Base-by-base conservation (phyloP, 106 monocot species). In the Dendrobium huoshanense region DNA sequence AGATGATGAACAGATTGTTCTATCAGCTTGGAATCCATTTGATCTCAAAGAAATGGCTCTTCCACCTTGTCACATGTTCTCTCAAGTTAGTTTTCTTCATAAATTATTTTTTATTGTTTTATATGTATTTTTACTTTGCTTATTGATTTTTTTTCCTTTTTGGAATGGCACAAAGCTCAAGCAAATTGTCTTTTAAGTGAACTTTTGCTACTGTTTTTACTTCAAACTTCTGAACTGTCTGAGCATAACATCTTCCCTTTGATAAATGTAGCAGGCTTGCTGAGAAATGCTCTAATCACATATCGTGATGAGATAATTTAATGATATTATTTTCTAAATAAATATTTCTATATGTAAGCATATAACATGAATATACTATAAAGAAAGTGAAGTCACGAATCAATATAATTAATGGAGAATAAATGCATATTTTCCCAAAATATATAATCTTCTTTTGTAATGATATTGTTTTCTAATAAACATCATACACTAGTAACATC, bases 11-110 rank as follows among this genome's bases (percentile, higher is more conserved):
- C 88, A 95, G 11, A 95, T 95, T 33, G 84, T 99, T 76, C 83
- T 99, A 24, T 95, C 95, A 10, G 93, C 99, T 41, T 99, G 99
- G 99, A 99, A 95, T 85, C 99, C 99, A 77, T 93, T 89, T 67
- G 99, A 99, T 88, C 84, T 99, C 72, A 95, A 93, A 82, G 68
- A 91, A 37, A 93, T 99, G 93, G 99, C 99, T 77, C 93, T 99
- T 77, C 99, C 95, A 72, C 99, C 99, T 64, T 99, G 99, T 87
- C 99, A 99, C 82, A 93, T 99, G 91, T 95, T 99, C 82, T 89
- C 93, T 55, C 99, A 99, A 84, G 99, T 95, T 82, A 83, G 87
- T 72, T 48, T 48, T 76, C 25, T 74, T 74, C 20, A 41, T 2
- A 13, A 51, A 51, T 51, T 51, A 15, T 72, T 72, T 70, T 72